Evolutionary conservation across 805 yeast genomes (phyloP).

Genomic region (Starmerella tilneyi): DNA sequence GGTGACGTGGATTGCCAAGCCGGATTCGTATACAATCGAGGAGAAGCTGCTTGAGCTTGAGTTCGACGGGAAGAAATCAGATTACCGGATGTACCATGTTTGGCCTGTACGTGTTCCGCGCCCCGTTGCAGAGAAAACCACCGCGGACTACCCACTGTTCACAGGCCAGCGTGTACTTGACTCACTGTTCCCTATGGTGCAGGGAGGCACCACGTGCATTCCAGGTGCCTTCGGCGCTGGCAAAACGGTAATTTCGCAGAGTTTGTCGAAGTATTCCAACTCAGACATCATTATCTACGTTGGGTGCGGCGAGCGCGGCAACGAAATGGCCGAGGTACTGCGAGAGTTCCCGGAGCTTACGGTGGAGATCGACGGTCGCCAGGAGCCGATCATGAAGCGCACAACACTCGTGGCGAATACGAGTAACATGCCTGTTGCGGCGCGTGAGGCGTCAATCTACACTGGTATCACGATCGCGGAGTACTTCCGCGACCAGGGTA

Average conservation of each 20-base stretch:
- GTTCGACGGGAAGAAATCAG: constrained; percentile 73
- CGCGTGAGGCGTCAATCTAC: constrained; percentile 98
- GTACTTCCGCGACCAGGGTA: constrained; percentile 99
- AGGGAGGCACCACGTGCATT: constrained; percentile 99
- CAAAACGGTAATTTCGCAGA: constrained; percentile 95
- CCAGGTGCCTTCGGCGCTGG: constrained; percentile 99
- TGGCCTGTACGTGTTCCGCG: constrained; percentile 99
- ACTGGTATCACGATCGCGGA: constrained; percentile 98
- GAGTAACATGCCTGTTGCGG: constrained; percentile 99
- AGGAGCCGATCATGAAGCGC: constrained; percentile 99
- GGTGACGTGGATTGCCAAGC: constrained; percentile 72
- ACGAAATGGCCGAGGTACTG: constrained; percentile 98
- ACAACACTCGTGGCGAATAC: constrained; percentile 97
- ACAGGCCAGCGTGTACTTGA: constrained; percentile 99
- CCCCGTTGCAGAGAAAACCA: constrained; percentile 87
- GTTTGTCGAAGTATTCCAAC: constrained; percentile 92
- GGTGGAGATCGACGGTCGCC: constrained; percentile 82
- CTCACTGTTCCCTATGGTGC: constrained; percentile 96
- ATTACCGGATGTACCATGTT: constrained; percentile 90
- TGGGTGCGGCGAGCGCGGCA: constrained; percentile 91
- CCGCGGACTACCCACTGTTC: constrained; percentile 89
- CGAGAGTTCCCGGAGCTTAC: constrained; percentile 98
- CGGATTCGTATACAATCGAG: constrained; percentile 85
- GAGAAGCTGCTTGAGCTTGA: constrained; percentile 88
- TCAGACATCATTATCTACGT: constrained; percentile 94